These are phyloP conservation scores for Cryptosporidium parvum DNA, from an alignment of 169 alveolate genomes.

Conservation along the genomic window DNA sequence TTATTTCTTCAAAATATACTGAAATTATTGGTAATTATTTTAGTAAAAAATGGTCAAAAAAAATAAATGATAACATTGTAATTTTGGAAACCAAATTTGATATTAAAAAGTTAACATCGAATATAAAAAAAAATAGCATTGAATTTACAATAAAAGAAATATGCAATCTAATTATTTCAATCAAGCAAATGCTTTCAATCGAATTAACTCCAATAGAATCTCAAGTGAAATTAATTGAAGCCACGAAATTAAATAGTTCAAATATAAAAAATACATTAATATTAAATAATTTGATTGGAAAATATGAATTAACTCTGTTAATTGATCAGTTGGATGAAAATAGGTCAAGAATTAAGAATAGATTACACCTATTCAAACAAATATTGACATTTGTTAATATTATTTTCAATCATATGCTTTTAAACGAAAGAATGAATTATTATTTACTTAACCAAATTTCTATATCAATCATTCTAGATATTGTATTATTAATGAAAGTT, in stretches of 20 bases:
- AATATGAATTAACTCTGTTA: neutral
- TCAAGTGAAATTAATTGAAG: neutral
- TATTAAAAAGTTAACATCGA: neutral
- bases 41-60: neutral
- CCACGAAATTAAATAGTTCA: neutral
- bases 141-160: slow-evolving; percentile 17
- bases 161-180: neutral
- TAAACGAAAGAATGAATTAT: neutral
- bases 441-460: slow-evolving; percentile 1
- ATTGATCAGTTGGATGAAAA: neutral
- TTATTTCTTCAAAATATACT: slow-evolving; percentile 38
- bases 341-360: neutral
- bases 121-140: neutral
- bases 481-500: slow-evolving; percentile 16
- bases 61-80: too few relatives aligned
- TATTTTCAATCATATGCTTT: slow-evolving; percentile 11
- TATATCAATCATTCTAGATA: slow-evolving; percentile 34
- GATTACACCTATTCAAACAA: neutral
- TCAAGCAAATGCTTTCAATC: neutral
- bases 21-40: slow-evolving; percentile 15
- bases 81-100: neutral
- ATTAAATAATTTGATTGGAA: neutral
- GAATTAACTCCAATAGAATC: slow-evolving; percentile 9
- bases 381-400: neutral
- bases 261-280: neutral